phyloP scores from a whole-genome alignment of 768 basidiomycete species.

The Gloeophyllum trabeum region DNA sequence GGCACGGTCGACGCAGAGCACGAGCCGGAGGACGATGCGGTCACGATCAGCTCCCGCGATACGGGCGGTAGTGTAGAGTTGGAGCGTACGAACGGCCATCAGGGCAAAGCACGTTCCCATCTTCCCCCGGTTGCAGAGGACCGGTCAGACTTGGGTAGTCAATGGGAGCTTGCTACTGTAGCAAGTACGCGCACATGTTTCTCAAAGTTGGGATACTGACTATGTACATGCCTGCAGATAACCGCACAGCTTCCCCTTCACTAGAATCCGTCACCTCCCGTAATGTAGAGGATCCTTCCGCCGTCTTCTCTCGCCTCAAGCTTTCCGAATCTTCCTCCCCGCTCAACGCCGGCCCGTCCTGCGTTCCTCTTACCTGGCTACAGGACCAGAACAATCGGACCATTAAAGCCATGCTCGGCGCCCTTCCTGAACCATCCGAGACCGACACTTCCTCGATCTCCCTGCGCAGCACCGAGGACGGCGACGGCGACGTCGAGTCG shows the following conservation, averaged over 20 bases:
- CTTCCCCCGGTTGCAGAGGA: too few species aligned
- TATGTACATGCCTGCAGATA: too few species aligned
- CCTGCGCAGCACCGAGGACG: neutral
- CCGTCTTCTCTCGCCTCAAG: slow-evolving; percentile 2
- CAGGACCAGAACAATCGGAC: slow-evolving; percentile 68
- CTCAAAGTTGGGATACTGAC: too few species aligned
- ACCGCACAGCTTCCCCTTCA: too few species aligned
- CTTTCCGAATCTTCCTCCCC: slow-evolving; percentile 4
- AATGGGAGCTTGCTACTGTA: too few species aligned
- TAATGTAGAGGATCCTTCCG: slow-evolving; percentile 26
- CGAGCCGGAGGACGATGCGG: slow-evolving; percentile 58
- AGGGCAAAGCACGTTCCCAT: too few species aligned
- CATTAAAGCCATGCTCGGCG: slow-evolving; percentile 48
- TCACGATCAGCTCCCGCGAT: slow-evolving; percentile 69
- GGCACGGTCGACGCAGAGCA: slow-evolving; percentile 9
- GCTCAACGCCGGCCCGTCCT: slow-evolving; percentile 10
- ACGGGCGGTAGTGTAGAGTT: too few species aligned
- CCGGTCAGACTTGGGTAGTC: too few species aligned
- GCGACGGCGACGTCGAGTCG: neutral
- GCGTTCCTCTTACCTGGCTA: slow-evolving; percentile 52
- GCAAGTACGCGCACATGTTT: too few species aligned
- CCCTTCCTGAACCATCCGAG: slow-evolving; percentile 43
- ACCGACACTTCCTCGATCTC: slow-evolving; percentile 27
- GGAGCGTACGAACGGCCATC: too few species aligned
- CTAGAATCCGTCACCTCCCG: slow-evolving; percentile 72